Evolutionary conservation across 1,284 basidiomycete species (phyloP).

Genomic region (Inonotus hispidus): DNA sequence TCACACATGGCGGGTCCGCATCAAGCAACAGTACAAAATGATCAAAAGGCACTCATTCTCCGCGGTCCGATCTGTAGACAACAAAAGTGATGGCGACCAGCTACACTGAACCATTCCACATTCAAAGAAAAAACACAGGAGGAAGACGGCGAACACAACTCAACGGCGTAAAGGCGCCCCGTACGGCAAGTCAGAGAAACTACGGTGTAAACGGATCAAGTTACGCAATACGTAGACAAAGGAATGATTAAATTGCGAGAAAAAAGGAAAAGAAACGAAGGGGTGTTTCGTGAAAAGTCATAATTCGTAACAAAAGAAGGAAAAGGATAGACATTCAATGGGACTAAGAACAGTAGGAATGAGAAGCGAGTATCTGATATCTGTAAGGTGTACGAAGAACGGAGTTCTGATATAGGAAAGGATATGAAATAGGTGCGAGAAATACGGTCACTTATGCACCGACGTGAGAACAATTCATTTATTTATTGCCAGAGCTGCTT

Average conservation of each 20-base stretch:
- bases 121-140: neutral
- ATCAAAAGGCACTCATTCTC: too few species aligned
- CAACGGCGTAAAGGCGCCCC: neutral
- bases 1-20: too few species aligned
- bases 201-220: neutral
- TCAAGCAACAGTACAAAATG: too few species aligned
- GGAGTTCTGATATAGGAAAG: neutral
- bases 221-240: neutral
- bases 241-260: neutral
- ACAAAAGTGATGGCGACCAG: neutral
- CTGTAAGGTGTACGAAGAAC: neutral
- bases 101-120: neutral
- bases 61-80: too few species aligned
- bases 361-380: neutral
- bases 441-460: neutral
- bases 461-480: conserved; percentile 7
- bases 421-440: too few species aligned
- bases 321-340: neutral
- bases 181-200: neutral
- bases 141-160: too few species aligned
- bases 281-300: neutral
- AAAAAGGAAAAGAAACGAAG: neutral
- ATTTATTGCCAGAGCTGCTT: conserved; percentile 29
- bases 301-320: neutral
- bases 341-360: neutral